A percentile compares a stretch with the other conserved stretches of the same genome.
These are phyloP conservation scores for Lotus japonicus DNA, from an alignment of 306 rosid genomes.

Conservation along the genomic window DNA sequence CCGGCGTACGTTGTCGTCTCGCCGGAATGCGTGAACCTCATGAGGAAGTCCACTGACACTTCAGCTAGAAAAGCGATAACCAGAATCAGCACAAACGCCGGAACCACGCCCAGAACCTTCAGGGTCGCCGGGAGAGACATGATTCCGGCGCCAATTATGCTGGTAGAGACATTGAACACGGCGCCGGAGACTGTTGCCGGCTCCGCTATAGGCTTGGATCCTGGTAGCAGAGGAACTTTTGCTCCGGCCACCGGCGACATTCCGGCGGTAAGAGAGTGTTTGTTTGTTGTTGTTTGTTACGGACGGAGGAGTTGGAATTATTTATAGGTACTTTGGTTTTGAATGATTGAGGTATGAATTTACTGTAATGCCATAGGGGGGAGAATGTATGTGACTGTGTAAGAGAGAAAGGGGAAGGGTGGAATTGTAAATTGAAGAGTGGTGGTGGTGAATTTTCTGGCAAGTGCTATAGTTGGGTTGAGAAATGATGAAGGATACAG, in stretches of 20 bases:
- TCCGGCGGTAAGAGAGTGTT: neutral
- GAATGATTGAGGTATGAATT: slow-evolving; percentile 10
- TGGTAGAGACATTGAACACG: slow-evolving; percentile 78
- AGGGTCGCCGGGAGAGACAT: slow-evolving; percentile 91
- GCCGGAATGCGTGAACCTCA: slow-evolving; percentile 77
- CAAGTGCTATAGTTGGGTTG: neutral
- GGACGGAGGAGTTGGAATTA: neutral
- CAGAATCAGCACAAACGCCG: slow-evolving; percentile 54
- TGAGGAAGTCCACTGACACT: slow-evolving; percentile 61
- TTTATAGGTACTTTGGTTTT: neutral
- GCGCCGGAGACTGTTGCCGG: slow-evolving; percentile 62
- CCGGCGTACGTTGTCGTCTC: slow-evolving; percentile 69
- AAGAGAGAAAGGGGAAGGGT: neutral
- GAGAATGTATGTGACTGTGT: neutral
- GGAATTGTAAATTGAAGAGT: neutral
- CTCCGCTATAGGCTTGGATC: neutral
- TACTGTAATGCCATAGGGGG: slow-evolving; percentile 17
- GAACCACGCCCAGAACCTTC: slow-evolving; percentile 76
- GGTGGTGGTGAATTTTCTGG: neutral
- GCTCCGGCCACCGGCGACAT: slow-evolving; percentile 55
- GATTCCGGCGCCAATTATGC: slow-evolving; percentile 90
- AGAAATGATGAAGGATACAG: no score
- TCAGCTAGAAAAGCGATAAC: slow-evolving; percentile 51
- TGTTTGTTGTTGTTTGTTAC: neutral
- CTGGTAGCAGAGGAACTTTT: slow-evolving; percentile 42